Evolutionary conservation across 2,329 filamentous ascomycete species (phyloP).

Genomic region (Fusarium ramigenum): DNA sequence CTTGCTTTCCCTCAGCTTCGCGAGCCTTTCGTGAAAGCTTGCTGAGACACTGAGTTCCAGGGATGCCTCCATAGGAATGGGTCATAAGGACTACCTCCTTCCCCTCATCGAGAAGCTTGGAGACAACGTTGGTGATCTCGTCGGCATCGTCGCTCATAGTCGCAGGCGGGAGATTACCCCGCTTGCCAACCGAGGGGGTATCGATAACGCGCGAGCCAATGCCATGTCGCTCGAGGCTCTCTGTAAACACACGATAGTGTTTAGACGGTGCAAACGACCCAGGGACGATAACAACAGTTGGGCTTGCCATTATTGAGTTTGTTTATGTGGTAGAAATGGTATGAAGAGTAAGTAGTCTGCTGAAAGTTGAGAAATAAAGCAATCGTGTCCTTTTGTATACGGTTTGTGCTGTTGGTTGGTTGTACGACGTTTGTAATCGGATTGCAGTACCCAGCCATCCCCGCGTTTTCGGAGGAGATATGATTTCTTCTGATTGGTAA

Average conservation of each 20-base stretch:
- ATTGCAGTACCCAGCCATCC: neutral
- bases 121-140: constrained; percentile 1
- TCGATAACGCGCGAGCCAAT: neutral
- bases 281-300: constrained; percentile 4
- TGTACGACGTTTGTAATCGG: neutral
- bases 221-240: neutral
- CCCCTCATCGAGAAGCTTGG: neutral
- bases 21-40: constrained; percentile 9
- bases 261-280: constrained; percentile 14
- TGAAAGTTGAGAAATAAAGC: fast-evolving
- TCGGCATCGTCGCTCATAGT: constrained; percentile 22
- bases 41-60: constrained; percentile 6
- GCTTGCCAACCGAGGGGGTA: constrained; percentile 14
- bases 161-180: neutral
- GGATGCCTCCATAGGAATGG: constrained; percentile 27
- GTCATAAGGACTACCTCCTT: constrained; percentile 11
- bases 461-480: neutral
- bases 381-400: neutral
- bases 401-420: neutral
- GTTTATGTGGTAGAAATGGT: fast-evolving
- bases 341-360: too few species aligned
- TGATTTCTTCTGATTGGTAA: neutral
- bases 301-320: neutral
- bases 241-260: constrained; percentile 5
- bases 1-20: neutral